phyloP scores from a whole-genome alignment of 176 grass and related monocot genomes.

The Rhynchospora pubera region DNA sequence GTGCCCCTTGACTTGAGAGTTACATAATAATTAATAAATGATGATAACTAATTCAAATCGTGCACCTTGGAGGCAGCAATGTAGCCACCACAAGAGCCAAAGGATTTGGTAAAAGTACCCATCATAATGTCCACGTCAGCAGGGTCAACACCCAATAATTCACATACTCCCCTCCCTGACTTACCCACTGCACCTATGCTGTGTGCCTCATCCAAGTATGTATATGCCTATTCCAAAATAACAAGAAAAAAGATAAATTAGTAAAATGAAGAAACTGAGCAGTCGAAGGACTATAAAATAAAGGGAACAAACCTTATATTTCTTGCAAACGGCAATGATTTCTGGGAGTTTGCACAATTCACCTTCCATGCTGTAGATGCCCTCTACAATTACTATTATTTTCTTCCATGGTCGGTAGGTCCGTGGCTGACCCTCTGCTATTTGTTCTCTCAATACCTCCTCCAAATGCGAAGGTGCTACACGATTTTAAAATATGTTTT shows the following conservation, averaged over 20 bases:
- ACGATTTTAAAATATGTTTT: not conserved
- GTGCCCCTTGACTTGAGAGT: not conserved
- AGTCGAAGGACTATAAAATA: not conserved
- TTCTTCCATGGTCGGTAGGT: constrained; percentile 77
- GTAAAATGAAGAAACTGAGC: not conserved
- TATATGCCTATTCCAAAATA: constrained; percentile 46
- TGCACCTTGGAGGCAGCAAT: constrained; percentile 73
- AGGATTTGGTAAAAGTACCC: constrained; percentile 84
- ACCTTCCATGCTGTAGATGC: constrained; percentile 92
- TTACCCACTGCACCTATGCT: constrained; percentile 78
- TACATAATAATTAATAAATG: not conserved
- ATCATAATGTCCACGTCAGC: constrained; percentile 86
- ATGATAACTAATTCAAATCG: not conserved
- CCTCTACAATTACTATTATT: constrained; percentile 87
- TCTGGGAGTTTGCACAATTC: constrained; percentile 84
- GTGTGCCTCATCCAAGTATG: constrained; percentile 81
- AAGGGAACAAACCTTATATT: constrained; percentile 64
- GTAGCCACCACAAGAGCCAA: constrained; percentile 83
- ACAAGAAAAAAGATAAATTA: not conserved
- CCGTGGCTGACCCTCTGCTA: constrained; percentile 68
- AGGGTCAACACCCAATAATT: constrained; percentile 72
- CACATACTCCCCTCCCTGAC: constrained; percentile 73
- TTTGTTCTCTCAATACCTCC: constrained; percentile 78
- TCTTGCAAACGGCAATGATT: constrained; percentile 83
- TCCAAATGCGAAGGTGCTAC: constrained; percentile 71